Evolutionary conservation across 1,284 basidiomycete species (phyloP).

Genomic region (Marasmius oreades): DNA sequence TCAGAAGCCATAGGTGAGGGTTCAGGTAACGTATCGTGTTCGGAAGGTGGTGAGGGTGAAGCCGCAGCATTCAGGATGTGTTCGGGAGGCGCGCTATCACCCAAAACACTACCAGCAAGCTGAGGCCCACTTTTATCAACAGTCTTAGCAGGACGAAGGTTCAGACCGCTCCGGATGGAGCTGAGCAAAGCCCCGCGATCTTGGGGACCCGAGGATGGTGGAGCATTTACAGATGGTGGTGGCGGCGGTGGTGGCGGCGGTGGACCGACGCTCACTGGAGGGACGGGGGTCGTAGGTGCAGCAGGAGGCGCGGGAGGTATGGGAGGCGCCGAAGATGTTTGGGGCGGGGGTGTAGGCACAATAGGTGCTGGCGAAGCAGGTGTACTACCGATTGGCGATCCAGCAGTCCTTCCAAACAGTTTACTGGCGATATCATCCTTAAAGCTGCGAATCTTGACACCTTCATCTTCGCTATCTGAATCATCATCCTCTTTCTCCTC

Average conservation of each 20-base stretch:
- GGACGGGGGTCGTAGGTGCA: constrained; percentile 30
- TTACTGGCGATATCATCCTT: constrained; percentile 75
- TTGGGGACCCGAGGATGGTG: constrained; percentile 37
- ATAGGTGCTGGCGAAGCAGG: constrained; percentile 25
- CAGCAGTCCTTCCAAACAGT: constrained; percentile 60
- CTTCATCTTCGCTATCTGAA: constrained; percentile 80
- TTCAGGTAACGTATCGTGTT: constrained; percentile 15
- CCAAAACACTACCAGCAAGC: constrained; percentile 75
- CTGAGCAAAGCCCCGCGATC: constrained; percentile 72
- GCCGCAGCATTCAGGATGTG: constrained; percentile 59
- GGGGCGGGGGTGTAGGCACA: constrained; percentile 31
- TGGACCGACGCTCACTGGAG: constrained; percentile 27
- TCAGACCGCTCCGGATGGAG: constrained; percentile 81
- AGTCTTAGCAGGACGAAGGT: constrained; percentile 77
- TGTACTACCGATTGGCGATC: constrained; percentile 1
- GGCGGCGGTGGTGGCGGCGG: constrained; percentile 34
- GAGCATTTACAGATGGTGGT: constrained; percentile 30
- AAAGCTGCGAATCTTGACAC: constrained; percentile 57
- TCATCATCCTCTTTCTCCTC: constrained; percentile 70
- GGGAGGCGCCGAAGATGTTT: constrained; percentile 33
- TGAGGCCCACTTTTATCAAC: constrained; percentile 77
- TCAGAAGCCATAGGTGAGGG: constrained; percentile 27
- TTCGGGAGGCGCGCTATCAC: constrained; percentile 68
- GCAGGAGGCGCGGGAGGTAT: constrained; percentile 31
- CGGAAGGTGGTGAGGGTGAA: constrained; percentile 35